Percentiles rank a stretch among this genome's conserved stretches.
These are phyloP conservation scores for Whalleya microplaca DNA, from an alignment of 2,329 filamentous ascomycete genomes.

Conservation along the genomic window DNA sequence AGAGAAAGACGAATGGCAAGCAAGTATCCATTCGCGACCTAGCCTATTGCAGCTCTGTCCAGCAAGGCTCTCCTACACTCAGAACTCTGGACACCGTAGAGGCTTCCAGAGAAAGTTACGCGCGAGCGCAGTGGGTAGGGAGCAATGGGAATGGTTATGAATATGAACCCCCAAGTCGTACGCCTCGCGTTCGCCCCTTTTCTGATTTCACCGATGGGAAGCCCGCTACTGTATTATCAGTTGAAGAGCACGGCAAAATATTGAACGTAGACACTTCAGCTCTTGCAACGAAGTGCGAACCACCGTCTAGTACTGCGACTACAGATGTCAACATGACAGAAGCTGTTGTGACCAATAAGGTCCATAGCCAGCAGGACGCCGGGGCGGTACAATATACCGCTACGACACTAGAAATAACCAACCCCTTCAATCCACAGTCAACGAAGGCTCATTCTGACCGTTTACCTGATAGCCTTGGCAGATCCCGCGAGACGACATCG, in stretches of 20 bases:
- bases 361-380: background rate
- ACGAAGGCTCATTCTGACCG: background rate
- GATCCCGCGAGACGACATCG: background rate
- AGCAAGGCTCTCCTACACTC: background rate
- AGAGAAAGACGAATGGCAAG: background rate
- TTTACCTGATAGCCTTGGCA: constrained; percentile 6
- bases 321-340: too few relatives aligned
- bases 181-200: background rate
- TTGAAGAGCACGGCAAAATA: too few relatives aligned
- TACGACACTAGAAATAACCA: background rate
- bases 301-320: background rate
- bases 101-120: background rate
- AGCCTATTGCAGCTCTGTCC: background rate
- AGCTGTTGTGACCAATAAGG: too few relatives aligned
- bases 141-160: background rate
- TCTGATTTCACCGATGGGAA: background rate
- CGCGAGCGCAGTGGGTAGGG: background rate
- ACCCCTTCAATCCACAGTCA: background rate
- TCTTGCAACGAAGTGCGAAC: background rate
- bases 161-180: background rate
- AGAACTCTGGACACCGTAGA: background rate
- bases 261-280: too few relatives aligned
- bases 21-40: constrained; percentile 3
- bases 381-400: background rate
- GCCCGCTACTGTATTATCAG: background rate